These are phyloP conservation scores for Colletotrichum chrysophilum DNA, from an alignment of 2,329 filamentous ascomycete genomes.

Conservation along the genomic window DNA sequence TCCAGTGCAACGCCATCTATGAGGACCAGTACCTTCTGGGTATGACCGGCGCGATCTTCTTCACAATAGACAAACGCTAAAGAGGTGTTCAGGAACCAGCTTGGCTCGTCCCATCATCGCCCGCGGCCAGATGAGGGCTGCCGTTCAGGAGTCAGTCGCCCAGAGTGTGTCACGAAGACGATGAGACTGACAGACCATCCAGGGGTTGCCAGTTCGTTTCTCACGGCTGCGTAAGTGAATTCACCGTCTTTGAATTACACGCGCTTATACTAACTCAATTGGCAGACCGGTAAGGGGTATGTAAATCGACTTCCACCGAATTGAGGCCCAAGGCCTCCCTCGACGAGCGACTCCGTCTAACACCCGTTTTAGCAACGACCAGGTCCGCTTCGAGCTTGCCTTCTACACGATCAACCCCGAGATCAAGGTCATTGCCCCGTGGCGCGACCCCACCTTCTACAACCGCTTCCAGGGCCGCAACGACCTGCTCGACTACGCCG, in stretches of 20 bases:
- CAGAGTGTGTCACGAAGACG: neutral
- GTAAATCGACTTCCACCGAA: neutral
- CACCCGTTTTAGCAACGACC: constrained; percentile 26
- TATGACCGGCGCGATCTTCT: constrained; percentile 27
- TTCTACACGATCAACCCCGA: constrained; percentile 35
- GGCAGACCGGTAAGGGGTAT: constrained; percentile 16
- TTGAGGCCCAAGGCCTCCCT: neutral
- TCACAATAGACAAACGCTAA: neutral
- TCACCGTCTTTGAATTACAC: neutral
- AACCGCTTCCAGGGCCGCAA: constrained; percentile 73
- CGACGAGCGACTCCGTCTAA: neutral
- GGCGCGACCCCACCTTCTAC: constrained; percentile 74
- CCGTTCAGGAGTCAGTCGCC: neutral
- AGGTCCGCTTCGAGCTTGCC: constrained; percentile 44
- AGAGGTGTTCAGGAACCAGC: constrained; percentile 47
- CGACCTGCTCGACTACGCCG: constrained; percentile 76
- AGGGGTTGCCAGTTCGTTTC: constrained; percentile 43
- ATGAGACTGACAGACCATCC: neutral
- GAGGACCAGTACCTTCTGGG: constrained; percentile 58
- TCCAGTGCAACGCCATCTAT: constrained; percentile 65
- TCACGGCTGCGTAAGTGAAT: constrained; percentile 48
- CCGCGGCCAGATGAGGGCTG: constrained; percentile 58
- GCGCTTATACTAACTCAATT: neutral
- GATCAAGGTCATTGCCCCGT: constrained; percentile 76
- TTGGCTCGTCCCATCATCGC: constrained; percentile 72